Evolutionary conservation across 2,329 filamentous ascomycete genomes (phyloP), one percentile per base, ranked within the genome.

Genomic region (Sporothrix globosa): DNA sequence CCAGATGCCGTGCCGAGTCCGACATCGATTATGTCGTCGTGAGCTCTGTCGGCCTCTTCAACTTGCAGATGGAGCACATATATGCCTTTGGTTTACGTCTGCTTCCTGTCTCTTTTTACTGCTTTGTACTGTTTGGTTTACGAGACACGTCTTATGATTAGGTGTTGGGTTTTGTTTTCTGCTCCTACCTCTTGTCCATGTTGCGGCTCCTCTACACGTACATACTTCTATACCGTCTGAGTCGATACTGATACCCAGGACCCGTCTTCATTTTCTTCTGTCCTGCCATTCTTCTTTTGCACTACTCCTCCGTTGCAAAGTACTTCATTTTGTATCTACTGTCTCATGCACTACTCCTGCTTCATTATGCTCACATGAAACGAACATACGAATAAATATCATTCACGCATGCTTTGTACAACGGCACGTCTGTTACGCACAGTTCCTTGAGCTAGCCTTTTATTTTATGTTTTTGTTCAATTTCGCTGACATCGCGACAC

Each of bases 11-110:
- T 70, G 46, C 63, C 70, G 3, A 70, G 69, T 24, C 60, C 71
- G 21, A 24, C 72, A 9, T 48, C 56, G 1, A 58, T 72, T 1
- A 14, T 72, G 61, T 68, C 68, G 83, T 82, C 61, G 83, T 58
- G n/a, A 27, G 13, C n/a, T 83, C 75, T 87, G 77, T 72, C n/a
- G 83, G 19, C 11, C 4, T 65, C 13, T 50, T 54, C 30, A 44
- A 13, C 14, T 14, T 14, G 41, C 41, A 44, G 11, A 14, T 2
- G 41, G 1, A 34, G 34, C 41, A 17, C 41, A 34, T 67, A 4
- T 54, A 13, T 61, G 44, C 14, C 4, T 41, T 44, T 67, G 53
- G 52, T 50, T 71, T 61, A 34, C 34, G 34, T 9, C 46, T 56
- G 7, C 21, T n/a, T 46, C 67, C 21, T 44, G 14, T 71, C 24